phyloP scores from a whole-genome alignment of 768 basidiomycete genomes.

The Russula sp. region DNA sequence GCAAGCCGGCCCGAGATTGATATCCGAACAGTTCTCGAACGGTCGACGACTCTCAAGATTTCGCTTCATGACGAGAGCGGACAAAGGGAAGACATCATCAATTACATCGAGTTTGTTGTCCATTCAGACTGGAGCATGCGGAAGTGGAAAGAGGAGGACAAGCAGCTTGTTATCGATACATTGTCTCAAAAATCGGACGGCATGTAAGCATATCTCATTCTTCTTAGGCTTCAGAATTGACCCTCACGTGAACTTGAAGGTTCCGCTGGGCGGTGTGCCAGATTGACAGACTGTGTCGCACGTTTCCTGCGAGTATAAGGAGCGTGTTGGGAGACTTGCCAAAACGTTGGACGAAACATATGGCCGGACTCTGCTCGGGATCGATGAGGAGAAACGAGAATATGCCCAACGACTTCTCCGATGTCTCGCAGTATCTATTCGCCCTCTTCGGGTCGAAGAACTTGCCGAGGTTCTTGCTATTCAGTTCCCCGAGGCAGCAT shows the following conservation, averaged over 20 bases:
- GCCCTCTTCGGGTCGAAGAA: slow-evolving; percentile 10
- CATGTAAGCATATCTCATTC: slow-evolving; percentile 2
- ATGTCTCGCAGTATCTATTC: slow-evolving; percentile 5
- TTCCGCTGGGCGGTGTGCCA: slow-evolving; percentile 14
- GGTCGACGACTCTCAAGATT: neutral
- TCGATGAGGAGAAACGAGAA: slow-evolving; percentile 5
- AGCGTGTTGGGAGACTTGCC: neutral
- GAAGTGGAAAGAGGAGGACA: neutral
- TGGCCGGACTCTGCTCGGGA: neutral
- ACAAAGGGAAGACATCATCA: neutral
- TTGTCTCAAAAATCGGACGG: slow-evolving; percentile 12
- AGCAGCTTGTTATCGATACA: neutral
- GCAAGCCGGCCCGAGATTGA: neutral
- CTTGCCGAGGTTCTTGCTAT: slow-evolving; percentile 22
- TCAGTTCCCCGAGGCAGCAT: neutral
- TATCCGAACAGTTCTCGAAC: neutral
- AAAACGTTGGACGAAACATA: slow-evolving; percentile 8
- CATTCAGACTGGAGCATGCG: neutral
- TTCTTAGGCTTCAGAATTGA: neutral
- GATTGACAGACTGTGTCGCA: neutral
- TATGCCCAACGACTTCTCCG: slow-evolving; percentile 3
- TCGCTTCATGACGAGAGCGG: neutral
- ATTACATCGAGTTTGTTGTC: neutral
- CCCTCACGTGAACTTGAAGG: neutral
- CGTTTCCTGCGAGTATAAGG: slow-evolving; percentile 2